Percentiles rank a stretch among this genome's conserved stretches.
Conservation (phyloP, 2,329 filamentous ascomycete genomes). For the Sporothrix schenckii region DNA sequence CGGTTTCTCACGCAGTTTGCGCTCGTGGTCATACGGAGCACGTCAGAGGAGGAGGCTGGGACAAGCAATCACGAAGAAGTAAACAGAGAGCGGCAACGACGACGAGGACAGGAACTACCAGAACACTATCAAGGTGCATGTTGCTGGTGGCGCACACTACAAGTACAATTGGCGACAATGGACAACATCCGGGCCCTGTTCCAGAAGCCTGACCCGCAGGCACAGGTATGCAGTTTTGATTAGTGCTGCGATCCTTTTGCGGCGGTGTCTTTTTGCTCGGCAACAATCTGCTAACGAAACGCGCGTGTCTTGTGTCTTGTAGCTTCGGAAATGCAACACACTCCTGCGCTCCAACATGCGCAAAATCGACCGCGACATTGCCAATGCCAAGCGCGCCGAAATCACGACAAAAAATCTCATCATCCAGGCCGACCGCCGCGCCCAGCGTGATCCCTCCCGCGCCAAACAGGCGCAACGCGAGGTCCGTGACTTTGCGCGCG, state of each 20-base stretch:
- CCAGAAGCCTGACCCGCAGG: conserved; percentile 88
- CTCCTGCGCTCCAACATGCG: conserved; percentile 88
- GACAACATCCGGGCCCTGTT: conserved; percentile 85
- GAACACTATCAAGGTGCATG: neutral
- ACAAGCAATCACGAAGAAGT: neutral
- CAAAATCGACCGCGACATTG: conserved; percentile 92
- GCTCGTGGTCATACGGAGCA: neutral
- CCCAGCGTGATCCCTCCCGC: conserved; percentile 76
- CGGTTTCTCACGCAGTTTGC: neutral
- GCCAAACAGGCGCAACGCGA: conserved; percentile 78
- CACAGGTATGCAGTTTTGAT: conserved; percentile 65
- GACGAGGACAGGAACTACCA: neutral
- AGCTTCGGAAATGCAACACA: conserved; percentile 95
- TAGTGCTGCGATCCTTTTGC: neutral
- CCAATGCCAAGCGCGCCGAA: conserved; percentile 75
- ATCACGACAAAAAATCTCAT: conserved; percentile 84
- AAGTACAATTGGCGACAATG: conserved; percentile 58
- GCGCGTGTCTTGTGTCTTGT: too few species aligned
- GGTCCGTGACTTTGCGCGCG: conserved; percentile 83
- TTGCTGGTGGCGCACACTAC: neutral
- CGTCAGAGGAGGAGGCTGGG: conserved; percentile 13
- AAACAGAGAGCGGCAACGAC: neutral
- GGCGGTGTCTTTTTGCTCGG: neutral
- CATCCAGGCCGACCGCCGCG: conserved; percentile 77
- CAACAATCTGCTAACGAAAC: too few species aligned